These are phyloP conservation scores for Fusarium setosum DNA, from an alignment of 2,329 filamentous ascomycete species.

Conservation along the genomic window DNA sequence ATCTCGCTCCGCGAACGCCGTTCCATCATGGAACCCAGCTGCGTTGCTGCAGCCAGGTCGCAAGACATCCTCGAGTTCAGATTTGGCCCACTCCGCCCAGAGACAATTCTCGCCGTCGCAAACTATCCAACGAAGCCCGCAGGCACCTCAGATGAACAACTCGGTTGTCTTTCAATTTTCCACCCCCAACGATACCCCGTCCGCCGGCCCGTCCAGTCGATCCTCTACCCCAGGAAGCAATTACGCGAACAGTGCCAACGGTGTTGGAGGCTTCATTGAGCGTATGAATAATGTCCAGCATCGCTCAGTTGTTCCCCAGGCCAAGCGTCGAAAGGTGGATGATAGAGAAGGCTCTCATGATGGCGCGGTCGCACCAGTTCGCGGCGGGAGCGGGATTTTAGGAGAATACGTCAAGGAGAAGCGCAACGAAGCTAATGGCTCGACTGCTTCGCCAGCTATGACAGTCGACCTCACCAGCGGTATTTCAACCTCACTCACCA, in stretches of 20 bases:
- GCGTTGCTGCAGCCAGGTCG: slow-evolving; percentile 53
- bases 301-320: slow-evolving; percentile 67
- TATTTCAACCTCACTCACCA: slow-evolving; percentile 40
- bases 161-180: slow-evolving; percentile 57
- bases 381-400: slow-evolving; percentile 66
- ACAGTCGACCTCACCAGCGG: slow-evolving; percentile 71
- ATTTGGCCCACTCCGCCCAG: slow-evolving; percentile 40
- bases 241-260: slow-evolving; percentile 44
- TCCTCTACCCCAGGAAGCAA: slow-evolving; percentile 48
- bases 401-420: slow-evolving; percentile 75
- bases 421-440: slow-evolving; percentile 55
- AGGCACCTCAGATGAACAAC: slow-evolving; percentile 42
- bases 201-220: slow-evolving; percentile 47
- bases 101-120: slow-evolving; percentile 38
- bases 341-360: slow-evolving; percentile 57
- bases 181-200: slow-evolving; percentile 49
- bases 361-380: slow-evolving; percentile 44
- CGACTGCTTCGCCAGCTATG: slow-evolving; percentile 47
- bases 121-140: slow-evolving; percentile 34
- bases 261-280: slow-evolving; percentile 75
- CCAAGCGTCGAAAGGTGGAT: slow-evolving; percentile 73
- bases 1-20: slow-evolving; percentile 40
- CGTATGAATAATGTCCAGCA: slow-evolving; percentile 80
- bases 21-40: slow-evolving; percentile 55
- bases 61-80: slow-evolving; percentile 43